A percentile compares a stretch with the other conserved stretches of the same genome.
These are phyloP conservation scores for Barnettozyma botsteinii DNA, from an alignment of 805 yeast species.

Conservation along the genomic window DNA sequence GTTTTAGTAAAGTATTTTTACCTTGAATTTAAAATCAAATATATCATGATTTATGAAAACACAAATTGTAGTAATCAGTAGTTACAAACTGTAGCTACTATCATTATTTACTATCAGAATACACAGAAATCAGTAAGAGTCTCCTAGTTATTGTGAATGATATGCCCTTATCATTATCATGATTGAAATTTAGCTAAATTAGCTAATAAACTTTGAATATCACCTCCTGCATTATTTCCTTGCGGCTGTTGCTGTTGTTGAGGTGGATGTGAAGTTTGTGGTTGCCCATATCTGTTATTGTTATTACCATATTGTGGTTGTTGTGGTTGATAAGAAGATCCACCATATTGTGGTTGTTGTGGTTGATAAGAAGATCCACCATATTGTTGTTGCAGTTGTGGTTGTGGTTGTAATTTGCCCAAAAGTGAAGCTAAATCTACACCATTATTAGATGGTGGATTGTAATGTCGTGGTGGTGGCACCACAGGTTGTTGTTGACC, in stretches of 20 bases:
- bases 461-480: conserved; percentile 10
- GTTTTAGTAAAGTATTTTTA: conserved; percentile 34
- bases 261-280: conserved; percentile 13
- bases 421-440: conserved; percentile 10
- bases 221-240: conserved; percentile 26
- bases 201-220: conserved; percentile 28
- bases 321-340: conserved; percentile 11
- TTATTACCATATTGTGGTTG: conserved; percentile 8
- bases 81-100: no score
- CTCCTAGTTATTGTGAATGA: no score
- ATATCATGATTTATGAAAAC: no score
- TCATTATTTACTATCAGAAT: no score
- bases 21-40: no score
- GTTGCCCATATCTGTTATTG: not conserved
- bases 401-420: conserved; percentile 8
- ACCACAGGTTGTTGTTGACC: conserved; percentile 8
- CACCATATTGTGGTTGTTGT: conserved; percentile 9
- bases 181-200: conserved; percentile 30
- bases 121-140: no score
- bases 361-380: conserved; percentile 1
- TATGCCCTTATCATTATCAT: no score
- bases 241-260: conserved; percentile 16
- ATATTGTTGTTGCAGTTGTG: conserved; percentile 2
- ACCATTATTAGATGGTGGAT: conserved; percentile 3
- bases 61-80: no score